phyloP scores from a whole-genome alignment of 331 rosid species.

The Pyrus hybrid region DNA sequence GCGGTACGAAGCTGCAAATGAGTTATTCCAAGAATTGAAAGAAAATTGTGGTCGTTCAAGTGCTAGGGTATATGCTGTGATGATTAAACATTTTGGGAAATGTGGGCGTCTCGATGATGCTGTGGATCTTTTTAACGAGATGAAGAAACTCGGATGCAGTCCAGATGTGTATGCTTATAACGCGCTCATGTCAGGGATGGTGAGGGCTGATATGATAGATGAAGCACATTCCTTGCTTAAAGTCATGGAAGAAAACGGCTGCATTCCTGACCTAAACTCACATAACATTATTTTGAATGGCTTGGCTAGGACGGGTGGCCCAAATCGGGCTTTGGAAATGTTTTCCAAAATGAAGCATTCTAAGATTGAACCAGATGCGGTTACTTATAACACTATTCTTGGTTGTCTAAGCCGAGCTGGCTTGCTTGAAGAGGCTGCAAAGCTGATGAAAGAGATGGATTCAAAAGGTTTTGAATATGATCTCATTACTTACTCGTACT shows the following conservation, averaged over 20 bases:
- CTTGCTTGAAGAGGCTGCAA: constrained; percentile 85
- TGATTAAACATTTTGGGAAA: constrained; percentile 92
- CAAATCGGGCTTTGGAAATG: constrained; percentile 66
- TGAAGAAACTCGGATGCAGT: constrained; percentile 74
- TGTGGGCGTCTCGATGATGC: constrained; percentile 74
- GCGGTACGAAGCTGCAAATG: constrained; percentile 86
- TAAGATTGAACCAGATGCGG: constrained; percentile 58
- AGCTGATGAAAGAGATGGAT: constrained; percentile 82
- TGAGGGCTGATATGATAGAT: constrained; percentile 63
- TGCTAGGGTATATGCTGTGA: constrained; percentile 93
- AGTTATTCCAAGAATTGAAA: constrained; percentile 78
- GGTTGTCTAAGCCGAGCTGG: constrained; percentile 90
- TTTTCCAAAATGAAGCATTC: constrained; percentile 58
- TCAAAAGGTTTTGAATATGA: constrained; percentile 65
- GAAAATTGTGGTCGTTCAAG: constrained; percentile 84
- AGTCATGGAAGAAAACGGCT: constrained; percentile 74
- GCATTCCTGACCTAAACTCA: constrained; percentile 66
- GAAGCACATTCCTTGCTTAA: constrained; percentile 68
- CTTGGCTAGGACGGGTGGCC: constrained; percentile 69
- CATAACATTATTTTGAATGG: constrained; percentile 84
- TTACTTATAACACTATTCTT: constrained; percentile 79
- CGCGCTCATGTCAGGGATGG: constrained; percentile 95
- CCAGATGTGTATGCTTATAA: constrained; percentile 83
- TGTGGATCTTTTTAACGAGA: constrained; percentile 63
- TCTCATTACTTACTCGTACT: constrained; percentile 44